Evolutionary conservation across 495 filamentous ascomycete genomes (phyloP).

Genomic region (Collariella sp.): DNA sequence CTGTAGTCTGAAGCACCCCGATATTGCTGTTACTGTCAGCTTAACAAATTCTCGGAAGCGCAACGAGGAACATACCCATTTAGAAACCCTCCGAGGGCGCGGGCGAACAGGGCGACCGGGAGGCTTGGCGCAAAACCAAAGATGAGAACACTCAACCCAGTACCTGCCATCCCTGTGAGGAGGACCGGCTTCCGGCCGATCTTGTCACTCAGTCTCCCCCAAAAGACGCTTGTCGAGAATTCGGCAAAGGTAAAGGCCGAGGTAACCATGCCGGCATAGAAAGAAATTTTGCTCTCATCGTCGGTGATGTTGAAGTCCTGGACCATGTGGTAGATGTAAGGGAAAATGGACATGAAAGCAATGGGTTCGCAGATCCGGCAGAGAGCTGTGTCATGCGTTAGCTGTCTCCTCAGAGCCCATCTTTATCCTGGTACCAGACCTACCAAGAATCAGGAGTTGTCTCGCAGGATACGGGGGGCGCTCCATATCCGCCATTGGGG

Average conservation of each 20-base stretch:
- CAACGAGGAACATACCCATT: constrained; percentile 60
- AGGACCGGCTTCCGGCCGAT: constrained; percentile 91
- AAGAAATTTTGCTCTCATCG: constrained; percentile 68
- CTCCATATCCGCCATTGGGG: constrained; percentile 7
- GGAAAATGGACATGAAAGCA: constrained; percentile 99
- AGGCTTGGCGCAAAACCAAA: constrained; percentile 89
- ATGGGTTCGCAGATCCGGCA: constrained; percentile 97
- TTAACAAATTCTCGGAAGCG: constrained; percentile 9
- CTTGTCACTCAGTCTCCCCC: constrained; percentile 87
- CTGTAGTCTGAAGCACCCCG: constrained; percentile 89
- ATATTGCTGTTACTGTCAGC: constrained; percentile 51
- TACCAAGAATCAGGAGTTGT: constrained; percentile 69
- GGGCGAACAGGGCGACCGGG: constrained; percentile 72
- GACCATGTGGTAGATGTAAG: constrained; percentile 98
- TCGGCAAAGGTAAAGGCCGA: constrained; percentile 95
- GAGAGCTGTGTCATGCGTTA: constrained; percentile 49
- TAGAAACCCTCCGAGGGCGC: constrained; percentile 81
- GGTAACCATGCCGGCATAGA: constrained; percentile 94
- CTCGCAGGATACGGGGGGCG: constrained; percentile 38
- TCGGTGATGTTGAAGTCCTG: constrained; percentile 78
- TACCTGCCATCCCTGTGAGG: constrained; percentile 77
- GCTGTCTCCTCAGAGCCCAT: background rate
- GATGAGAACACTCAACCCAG: constrained; percentile 83
- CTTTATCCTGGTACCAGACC: constrained; percentile 18
- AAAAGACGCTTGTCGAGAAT: constrained; percentile 79